Percentiles rank a stretch among this genome's conserved stretches.
Conservation (phyloP, 495 filamentous ascomycete species). For the Neurospora tetrasperma region DNA sequence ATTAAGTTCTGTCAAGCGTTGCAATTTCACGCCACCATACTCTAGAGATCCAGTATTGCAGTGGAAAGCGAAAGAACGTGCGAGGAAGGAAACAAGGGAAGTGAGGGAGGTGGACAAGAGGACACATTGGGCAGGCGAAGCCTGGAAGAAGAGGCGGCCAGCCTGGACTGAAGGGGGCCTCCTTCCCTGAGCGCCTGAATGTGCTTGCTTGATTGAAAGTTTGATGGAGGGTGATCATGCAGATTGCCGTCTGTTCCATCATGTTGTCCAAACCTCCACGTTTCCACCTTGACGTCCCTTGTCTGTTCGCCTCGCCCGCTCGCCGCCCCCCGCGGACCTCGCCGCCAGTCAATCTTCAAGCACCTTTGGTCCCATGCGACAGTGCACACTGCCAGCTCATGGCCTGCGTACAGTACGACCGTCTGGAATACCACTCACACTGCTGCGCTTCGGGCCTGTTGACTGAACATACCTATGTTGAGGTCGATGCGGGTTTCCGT, state of each 20-base stretch:
- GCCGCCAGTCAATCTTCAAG: neutral
- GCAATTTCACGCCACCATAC: neutral
- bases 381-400: neutral
- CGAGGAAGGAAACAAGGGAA: neutral
- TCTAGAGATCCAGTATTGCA: neutral
- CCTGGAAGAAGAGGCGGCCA: neutral
- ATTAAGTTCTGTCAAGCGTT: neutral
- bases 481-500: neutral
- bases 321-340: neutral
- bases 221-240: neutral
- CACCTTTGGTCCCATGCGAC: neutral
- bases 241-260: neutral
- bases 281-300: neutral
- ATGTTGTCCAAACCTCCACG: neutral
- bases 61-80: neutral
- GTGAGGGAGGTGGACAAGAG: neutral
- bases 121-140: neutral
- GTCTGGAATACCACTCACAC: neutral
- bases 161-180: neutral
- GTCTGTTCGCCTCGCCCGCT: neutral
- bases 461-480: neutral
- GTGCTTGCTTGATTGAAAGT: neutral
- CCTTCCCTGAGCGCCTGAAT: neutral
- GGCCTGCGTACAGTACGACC: neutral
- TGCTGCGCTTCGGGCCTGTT: neutral